Percentiles rank a stretch among this genome's conserved stretches.
These are phyloP conservation scores for Musa beccarii DNA, from an alignment of 176 grass and related monocot species.

Conservation along the genomic window DNA sequence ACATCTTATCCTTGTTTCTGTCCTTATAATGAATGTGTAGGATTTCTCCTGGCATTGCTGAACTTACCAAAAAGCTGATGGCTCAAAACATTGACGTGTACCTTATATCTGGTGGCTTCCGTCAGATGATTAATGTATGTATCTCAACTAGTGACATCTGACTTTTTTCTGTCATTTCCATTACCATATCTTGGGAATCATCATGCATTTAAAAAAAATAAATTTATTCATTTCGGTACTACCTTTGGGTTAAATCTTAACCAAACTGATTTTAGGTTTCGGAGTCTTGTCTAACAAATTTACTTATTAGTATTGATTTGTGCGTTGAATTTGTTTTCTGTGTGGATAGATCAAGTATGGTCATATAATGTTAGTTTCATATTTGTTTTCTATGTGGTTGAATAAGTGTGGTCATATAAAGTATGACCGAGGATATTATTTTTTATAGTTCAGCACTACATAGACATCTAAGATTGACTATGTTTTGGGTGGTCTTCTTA, in stretches of 20 bases:
- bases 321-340: background rate
- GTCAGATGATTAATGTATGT: conserved; percentile 89
- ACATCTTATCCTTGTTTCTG: background rate
- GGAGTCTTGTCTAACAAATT: background rate
- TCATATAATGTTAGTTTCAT: no score
- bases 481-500: background rate
- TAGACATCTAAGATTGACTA: background rate
- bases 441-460: background rate
- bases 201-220: background rate
- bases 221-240: background rate
- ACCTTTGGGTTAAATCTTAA: no score
- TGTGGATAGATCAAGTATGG: no score
- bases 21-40: conserved; percentile 26
- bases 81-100: conserved; percentile 63
- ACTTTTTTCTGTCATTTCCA: background rate
- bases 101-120: conserved; percentile 83
- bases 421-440: background rate
- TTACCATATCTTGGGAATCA: background rate
- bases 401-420: no score
- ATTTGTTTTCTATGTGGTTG: no score
- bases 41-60: conserved; percentile 76
- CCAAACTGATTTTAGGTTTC: background rate
- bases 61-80: conserved; percentile 66
- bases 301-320: background rate
- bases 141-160: background rate